Evolutionary conservation across 164 flowering plant genomes (phyloP).

Genomic region (Houttuynia cordata): DNA sequence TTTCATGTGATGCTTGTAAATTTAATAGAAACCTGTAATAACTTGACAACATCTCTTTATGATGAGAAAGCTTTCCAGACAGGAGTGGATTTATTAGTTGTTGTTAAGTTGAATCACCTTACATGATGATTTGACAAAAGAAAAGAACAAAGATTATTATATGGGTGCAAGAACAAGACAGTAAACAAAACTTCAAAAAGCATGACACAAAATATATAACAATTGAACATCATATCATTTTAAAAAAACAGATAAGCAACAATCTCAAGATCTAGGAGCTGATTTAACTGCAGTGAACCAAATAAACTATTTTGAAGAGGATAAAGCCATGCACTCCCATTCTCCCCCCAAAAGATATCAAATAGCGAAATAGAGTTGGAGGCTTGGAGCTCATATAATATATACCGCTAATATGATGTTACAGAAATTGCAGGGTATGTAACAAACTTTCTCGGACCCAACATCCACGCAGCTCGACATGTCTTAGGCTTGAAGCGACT

Average conservation of each 20-base stretch:
- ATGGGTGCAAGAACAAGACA: too few species aligned
- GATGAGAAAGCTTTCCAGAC: neutral
- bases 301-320: neutral
- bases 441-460: conserved; percentile 69
- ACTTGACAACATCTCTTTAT: too few species aligned
- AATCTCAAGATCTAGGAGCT: neutral
- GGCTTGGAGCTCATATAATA: too few species aligned
- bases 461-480: conserved; percentile 45
- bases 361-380: too few species aligned
- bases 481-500: neutral
- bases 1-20: too few species aligned
- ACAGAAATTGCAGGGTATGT: conserved; percentile 97
- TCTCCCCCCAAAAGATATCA: neutral
- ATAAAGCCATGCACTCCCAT: too few species aligned
- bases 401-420: conserved; percentile 90
- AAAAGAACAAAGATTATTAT: neutral
- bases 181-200: neutral
- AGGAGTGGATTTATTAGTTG: neutral
- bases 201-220: too few species aligned
- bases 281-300: neutral
- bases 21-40: too few species aligned
- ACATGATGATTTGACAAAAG: neutral
- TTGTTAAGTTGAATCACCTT: neutral
- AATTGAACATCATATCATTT: neutral
- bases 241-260: too few species aligned